Percentiles rank a stretch among this genome's conserved stretches.
phyloP scores from a whole-genome alignment of 129 eudicot genomes.

The Artemisia argyi region DNA sequence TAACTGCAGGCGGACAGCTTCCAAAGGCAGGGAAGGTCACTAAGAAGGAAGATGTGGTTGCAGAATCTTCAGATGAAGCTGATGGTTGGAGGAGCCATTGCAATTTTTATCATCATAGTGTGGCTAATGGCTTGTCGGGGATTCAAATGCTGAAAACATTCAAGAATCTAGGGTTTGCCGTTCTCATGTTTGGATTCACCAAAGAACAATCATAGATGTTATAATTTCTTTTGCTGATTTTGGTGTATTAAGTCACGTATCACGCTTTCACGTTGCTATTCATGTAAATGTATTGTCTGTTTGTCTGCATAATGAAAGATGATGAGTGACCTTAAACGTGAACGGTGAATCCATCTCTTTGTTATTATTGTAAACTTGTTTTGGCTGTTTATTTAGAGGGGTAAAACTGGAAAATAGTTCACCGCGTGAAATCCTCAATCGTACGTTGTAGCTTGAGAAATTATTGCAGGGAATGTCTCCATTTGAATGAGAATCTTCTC shows the following conservation, averaged over 20 bases:
- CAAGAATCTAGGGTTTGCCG: slow-evolving; percentile 16
- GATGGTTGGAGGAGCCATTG: slow-evolving; percentile 65
- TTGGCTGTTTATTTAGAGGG: too few relatives aligned
- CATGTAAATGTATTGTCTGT: slow-evolving; percentile 24
- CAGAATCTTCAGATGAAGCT: slow-evolving; percentile 86
- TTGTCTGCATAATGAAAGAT: slow-evolving; percentile 25
- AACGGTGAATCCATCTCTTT: too few relatives aligned
- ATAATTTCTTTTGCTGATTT: background rate
- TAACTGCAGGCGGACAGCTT: slow-evolving; percentile 81
- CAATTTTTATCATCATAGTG: slow-evolving; percentile 53
- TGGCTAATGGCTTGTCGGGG: slow-evolving; percentile 72
- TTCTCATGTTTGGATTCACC: slow-evolving; percentile 18
- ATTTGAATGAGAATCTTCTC: too few relatives aligned
- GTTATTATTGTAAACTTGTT: slow-evolving; percentile 4
- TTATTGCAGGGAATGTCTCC: too few relatives aligned
- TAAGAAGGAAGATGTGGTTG: slow-evolving; percentile 88
- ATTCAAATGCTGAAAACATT: slow-evolving; percentile 46
- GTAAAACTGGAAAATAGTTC: too few relatives aligned
- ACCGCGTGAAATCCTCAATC: too few relatives aligned
- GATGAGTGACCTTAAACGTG: slow-evolving; percentile 16
- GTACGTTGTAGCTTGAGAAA: too few relatives aligned
- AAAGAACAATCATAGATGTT: slow-evolving; percentile 9
- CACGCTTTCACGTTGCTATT: slow-evolving; percentile 16
- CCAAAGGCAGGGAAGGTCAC: slow-evolving; percentile 87
- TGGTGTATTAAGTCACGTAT: slow-evolving; percentile 34